Conservation (phyloP, 2,329 filamentous ascomycete genomes). For the Calonectria crousiana region DNA sequence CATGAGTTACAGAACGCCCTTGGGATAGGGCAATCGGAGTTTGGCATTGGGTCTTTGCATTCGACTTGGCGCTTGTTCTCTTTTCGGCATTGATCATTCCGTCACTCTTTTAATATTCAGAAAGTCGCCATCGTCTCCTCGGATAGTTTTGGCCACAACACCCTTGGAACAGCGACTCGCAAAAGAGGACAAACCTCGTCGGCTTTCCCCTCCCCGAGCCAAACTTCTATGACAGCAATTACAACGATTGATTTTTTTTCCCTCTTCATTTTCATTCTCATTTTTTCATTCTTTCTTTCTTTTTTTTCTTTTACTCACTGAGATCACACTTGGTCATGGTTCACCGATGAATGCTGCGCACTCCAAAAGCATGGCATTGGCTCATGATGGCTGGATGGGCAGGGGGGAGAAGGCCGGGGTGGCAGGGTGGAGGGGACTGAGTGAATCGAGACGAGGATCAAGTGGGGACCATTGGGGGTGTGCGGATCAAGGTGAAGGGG, state of each 20-base stretch:
- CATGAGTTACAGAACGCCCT: conserved; percentile 14
- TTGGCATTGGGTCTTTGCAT: conserved; percentile 8
- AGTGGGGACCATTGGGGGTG: conserved; percentile 30
- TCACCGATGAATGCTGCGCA: conserved; percentile 12
- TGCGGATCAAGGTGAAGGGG: conserved; percentile 9
- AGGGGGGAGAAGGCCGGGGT: conserved; percentile 10
- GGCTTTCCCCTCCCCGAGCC: conserved; percentile 28
- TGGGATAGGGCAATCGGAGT: not conserved
- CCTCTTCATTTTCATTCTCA: conserved; percentile 13
- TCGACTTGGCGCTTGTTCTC: conserved; percentile 15
- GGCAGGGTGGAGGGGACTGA: conserved; percentile 17
- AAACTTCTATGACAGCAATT: conserved; percentile 13
- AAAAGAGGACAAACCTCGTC: conserved; percentile 36
- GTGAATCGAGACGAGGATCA: conserved; percentile 10
- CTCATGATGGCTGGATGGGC: conserved; percentile 23
- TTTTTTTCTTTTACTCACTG: conserved; percentile 20
- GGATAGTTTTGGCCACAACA: conserved; percentile 31
- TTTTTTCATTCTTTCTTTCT: conserved; percentile 23
- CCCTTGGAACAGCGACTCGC: conserved; percentile 34
- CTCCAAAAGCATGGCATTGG: conserved; percentile 25
- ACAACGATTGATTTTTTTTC: conserved; percentile 24
- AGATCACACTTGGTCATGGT: conserved; percentile 16
- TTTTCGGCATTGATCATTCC: conserved; percentile 22
- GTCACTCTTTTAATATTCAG: conserved; percentile 32
- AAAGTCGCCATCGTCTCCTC: conserved; percentile 33